A percentile compares a stretch with the other conserved stretches of the same genome.
These are phyloP conservation scores for Pseudonitzschia delicatissima DNA, from an alignment of 108 stramenopile species.

Conservation along the genomic window DNA sequence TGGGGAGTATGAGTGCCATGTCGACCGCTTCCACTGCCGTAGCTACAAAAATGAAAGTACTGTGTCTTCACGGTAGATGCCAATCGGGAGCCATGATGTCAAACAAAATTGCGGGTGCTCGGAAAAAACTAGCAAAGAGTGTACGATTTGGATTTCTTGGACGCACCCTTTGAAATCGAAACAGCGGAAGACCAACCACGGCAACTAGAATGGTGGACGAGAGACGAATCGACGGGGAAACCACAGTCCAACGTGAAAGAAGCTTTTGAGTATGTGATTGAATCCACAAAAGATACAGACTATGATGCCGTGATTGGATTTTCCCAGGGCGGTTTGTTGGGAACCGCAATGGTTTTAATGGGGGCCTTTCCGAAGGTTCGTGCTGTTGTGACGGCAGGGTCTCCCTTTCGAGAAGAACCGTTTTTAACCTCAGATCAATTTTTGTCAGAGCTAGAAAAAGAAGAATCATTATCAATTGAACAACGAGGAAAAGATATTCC, in stretches of 20 bases:
- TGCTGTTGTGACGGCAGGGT: slow-evolving; percentile 68
- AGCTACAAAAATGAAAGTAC: slow-evolving; percentile 20
- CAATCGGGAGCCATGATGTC: slow-evolving; percentile 56
- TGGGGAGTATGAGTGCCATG: neutral
- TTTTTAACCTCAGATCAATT: slow-evolving; percentile 32
- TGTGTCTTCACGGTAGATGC: slow-evolving; percentile 63
- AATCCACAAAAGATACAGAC: slow-evolving; percentile 33
- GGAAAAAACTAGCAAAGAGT: slow-evolving; percentile 51
- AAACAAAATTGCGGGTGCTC: slow-evolving; percentile 71
- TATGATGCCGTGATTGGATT: slow-evolving; percentile 67
- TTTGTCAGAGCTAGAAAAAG: neutral
- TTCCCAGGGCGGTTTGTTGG: slow-evolving; percentile 71
- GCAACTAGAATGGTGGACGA: slow-evolving; percentile 51
- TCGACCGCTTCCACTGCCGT: neutral
- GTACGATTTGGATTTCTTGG: slow-evolving; percentile 63
- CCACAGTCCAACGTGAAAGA: slow-evolving; percentile 38
- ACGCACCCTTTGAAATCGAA: slow-evolving; percentile 21
- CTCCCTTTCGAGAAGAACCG: slow-evolving; percentile 53
- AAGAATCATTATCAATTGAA: slow-evolving; percentile 5
- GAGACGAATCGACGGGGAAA: slow-evolving; percentile 36
- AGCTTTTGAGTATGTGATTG: slow-evolving; percentile 52
- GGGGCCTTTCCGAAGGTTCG: slow-evolving; percentile 48
- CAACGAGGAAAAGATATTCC: slow-evolving; percentile 43
- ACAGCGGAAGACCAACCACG: neutral
- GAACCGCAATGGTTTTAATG: slow-evolving; percentile 51